Percentiles rank a stretch among this genome's conserved stretches.
Conservation (phyloP, 768 basidiomycete species). For the Lactarius quietus region DNA sequence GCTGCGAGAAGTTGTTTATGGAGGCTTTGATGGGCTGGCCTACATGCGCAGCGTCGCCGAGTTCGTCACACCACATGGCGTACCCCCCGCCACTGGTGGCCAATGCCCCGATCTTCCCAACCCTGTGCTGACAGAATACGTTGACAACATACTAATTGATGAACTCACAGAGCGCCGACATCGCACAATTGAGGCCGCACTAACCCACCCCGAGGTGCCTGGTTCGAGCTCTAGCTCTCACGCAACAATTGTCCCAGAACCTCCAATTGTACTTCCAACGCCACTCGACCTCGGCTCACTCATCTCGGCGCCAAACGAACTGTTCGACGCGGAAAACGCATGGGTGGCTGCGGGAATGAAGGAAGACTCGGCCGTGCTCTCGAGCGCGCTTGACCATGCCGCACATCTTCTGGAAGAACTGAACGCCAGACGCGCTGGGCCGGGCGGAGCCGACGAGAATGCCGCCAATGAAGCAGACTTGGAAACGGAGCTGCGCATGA, state of each 20-base stretch:
- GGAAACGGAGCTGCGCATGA: conserved; percentile 60
- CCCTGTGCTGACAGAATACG: conserved; percentile 9
- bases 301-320: conserved; percentile 40
- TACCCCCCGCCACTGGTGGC: background rate
- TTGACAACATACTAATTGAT: conserved; percentile 19
- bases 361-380: conserved; percentile 46
- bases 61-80: conserved; percentile 45
- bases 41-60: conserved; percentile 76
- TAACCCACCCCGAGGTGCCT: background rate
- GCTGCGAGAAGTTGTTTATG: conserved; percentile 71
- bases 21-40: conserved; percentile 71
- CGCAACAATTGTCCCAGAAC: background rate
- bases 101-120: background rate
- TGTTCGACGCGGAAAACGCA: conserved; percentile 37
- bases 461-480: conserved; percentile 43
- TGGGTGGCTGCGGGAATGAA: conserved; percentile 35
- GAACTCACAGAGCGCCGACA: conserved; percentile 22
- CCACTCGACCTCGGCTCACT: conserved; percentile 43
- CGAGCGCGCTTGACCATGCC: conserved; percentile 55
- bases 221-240: background rate
- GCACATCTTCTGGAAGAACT: conserved; percentile 50
- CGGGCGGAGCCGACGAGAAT: conserved; percentile 12
- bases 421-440: conserved; percentile 31
- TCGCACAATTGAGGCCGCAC: conserved; percentile 11
- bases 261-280: background rate